These are phyloP conservation scores for Paramyrothecium roridum DNA, from an alignment of 2,329 filamentous ascomycete genomes.

Conservation along the genomic window DNA sequence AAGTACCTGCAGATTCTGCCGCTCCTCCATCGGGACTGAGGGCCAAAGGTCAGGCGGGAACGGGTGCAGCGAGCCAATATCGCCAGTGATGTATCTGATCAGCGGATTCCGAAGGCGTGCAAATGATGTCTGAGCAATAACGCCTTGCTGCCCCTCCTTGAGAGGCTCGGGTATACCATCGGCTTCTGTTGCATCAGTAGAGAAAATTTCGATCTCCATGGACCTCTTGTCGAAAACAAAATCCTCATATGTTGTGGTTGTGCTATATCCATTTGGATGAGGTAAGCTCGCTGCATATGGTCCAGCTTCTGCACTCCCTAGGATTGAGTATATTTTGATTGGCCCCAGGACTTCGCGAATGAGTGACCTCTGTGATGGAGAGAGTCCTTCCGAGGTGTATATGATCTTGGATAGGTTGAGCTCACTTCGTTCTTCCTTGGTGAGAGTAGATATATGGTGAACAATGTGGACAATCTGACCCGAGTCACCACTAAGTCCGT, in stretches of 20 bases:
- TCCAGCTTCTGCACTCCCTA: constrained; percentile 40
- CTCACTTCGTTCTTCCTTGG: constrained; percentile 6
- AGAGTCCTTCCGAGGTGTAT: constrained; percentile 41
- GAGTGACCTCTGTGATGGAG: constrained; percentile 23
- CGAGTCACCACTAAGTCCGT: constrained; percentile 33
- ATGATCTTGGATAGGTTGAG: constrained; percentile 36
- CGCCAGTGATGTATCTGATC: too few species aligned
- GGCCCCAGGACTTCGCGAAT: constrained; percentile 24
- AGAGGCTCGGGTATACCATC: too few species aligned
- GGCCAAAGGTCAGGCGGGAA: too few species aligned
- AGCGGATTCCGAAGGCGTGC: too few species aligned
- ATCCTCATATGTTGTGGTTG: constrained; percentile 15
- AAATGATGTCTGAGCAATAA: too few species aligned
- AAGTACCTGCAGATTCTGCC: too few species aligned
- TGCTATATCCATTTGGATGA: constrained; percentile 17
- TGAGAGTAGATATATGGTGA: constrained; percentile 28
- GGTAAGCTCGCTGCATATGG: constrained; percentile 31
- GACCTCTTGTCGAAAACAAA: constrained; percentile 35
- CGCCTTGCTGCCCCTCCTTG: too few species aligned
- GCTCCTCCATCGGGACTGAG: too few species aligned
- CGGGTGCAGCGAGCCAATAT: too few species aligned
- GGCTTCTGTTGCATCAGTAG: too few species aligned
- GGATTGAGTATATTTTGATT: constrained; percentile 33
- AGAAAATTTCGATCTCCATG: constrained; percentile 33
- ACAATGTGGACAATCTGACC: constrained; percentile 34